Base-by-base conservation (phyloP, 2,329 filamentous ascomycete genomes). In the Apiospora arundinis region DNA sequence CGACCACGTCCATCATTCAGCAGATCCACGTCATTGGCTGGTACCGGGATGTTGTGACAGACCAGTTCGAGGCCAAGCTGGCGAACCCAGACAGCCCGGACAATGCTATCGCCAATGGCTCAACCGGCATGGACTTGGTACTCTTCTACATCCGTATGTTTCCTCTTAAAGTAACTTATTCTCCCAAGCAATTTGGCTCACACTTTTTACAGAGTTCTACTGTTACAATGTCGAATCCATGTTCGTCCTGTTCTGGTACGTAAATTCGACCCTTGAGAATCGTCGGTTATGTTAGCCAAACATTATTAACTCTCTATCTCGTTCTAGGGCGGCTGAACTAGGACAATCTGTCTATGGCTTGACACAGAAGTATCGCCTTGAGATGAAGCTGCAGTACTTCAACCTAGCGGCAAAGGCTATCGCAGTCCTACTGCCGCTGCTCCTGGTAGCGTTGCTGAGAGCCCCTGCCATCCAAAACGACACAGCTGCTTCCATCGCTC, bases 131-230 rank as follows among this genome's bases (percentile, higher is more conserved):
- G 52, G 75, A 77, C 63, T 66, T 78, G 68, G 74, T 75, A 1
- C 65, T 78, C 7, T 78, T 73, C 32, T 78, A 78, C 48, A 73
- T 78, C 16, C 76, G 76, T 78, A 73, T 23, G 74, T 69, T 14
- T 2, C n/a, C 6, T 11, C 37, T 28, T 28, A n/a, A n/a, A n/a
- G n/a, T n/a, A n/a, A n/a, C n/a, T n/a, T n/a, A 9, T 37, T 28
- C 49, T 7, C 8, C 11, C 21, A 21, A 14, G 16, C 11, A 9
- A 6, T 7, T 25, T 28, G 2, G 28, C 45, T 71, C 70, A 45
- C 71, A 25, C n/a, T 52, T 7, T 9, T 4, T 4, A 16, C 3
- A 77, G 76, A 77, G 44, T 77, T 76, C 37, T 76, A 74, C 49
- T 74, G 67, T 14, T 77, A 77, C 71, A 76, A 71, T 68, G 73